A percentile compares a stretch with the other conserved stretches of the same genome.
phyloP scores from a whole-genome alignment of 2,329 filamentous ascomycete genomes.

The Fusarium penzigii region DNA sequence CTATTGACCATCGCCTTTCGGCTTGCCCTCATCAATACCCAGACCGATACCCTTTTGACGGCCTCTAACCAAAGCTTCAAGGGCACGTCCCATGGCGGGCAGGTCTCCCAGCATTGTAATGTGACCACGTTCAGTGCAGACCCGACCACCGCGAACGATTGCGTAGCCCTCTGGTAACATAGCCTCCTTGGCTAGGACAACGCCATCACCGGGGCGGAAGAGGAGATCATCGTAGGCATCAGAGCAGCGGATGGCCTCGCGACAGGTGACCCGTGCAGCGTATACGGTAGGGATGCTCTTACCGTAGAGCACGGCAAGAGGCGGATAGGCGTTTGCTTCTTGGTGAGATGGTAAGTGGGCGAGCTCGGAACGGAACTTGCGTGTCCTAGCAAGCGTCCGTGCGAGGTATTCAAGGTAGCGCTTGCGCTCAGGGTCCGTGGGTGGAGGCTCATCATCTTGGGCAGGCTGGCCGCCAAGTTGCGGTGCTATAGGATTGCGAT shows the following conservation, averaged over 20 bases:
- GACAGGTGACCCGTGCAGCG: slow-evolving; percentile 71
- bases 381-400: slow-evolving; percentile 71
- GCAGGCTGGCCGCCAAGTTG: slow-evolving; percentile 25
- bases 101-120: slow-evolving; percentile 85
- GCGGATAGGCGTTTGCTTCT: slow-evolving; percentile 74
- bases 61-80: slow-evolving; percentile 68
- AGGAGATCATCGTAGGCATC: slow-evolving; percentile 86
- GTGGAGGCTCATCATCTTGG: slow-evolving; percentile 25
- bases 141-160: slow-evolving; percentile 69
- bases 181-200: slow-evolving; percentile 80
- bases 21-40: slow-evolving; percentile 35
- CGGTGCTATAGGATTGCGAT: slow-evolving; percentile 29
- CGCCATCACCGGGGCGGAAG: slow-evolving; percentile 86
- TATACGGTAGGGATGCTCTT: slow-evolving; percentile 85
- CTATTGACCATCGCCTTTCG: slow-evolving; percentile 1
- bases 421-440: slow-evolving; percentile 28
- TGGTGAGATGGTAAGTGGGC: slow-evolving; percentile 61
- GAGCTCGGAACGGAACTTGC: slow-evolving; percentile 75
- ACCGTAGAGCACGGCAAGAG: slow-evolving; percentile 79
- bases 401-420: slow-evolving; percentile 64
- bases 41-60: slow-evolving; percentile 72
- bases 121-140: slow-evolving; percentile 83
- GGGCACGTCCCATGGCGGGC: slow-evolving; percentile 73
- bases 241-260: slow-evolving; percentile 71
- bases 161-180: slow-evolving; percentile 83